A percentile compares a stretch with the other conserved stretches of the same genome.
Conservation (phyloP, 768 basidiomycete genomes). For the Auricularia auricula-judae region DNA sequence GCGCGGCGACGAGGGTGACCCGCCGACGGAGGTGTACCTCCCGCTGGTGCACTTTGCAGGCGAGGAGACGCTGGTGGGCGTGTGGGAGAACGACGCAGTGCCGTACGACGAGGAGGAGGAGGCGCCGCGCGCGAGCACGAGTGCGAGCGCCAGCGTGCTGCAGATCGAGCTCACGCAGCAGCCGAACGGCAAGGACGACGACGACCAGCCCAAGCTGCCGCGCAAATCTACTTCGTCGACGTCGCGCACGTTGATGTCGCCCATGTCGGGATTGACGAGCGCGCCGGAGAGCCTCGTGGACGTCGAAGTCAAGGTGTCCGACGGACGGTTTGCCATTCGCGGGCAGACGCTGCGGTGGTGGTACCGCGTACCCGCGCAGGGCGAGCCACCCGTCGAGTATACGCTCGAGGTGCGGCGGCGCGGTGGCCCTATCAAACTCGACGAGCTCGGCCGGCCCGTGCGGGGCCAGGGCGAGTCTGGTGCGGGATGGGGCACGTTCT, state of each 20-base stretch:
- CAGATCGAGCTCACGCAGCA: not conserved
- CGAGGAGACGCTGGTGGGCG: slow-evolving; percentile 18
- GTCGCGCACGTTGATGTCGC: not conserved
- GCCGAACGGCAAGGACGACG: not conserved
- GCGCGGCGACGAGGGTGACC: slow-evolving; percentile 18
- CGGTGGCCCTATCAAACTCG: slow-evolving; percentile 27
- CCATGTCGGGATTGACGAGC: not conserved
- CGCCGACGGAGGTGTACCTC: slow-evolving; percentile 83
- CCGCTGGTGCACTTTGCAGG: slow-evolving; percentile 84
- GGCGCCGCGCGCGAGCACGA: slow-evolving; percentile 6
- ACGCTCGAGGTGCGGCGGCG: slow-evolving; percentile 31
- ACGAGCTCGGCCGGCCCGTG: not conserved
- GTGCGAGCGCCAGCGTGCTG: slow-evolving; percentile 6
- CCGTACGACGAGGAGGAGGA: slow-evolving; percentile 7
- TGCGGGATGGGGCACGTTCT: not conserved
- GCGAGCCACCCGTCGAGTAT: slow-evolving; percentile 19
- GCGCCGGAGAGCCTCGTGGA: slow-evolving; percentile 13
- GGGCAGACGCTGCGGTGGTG: slow-evolving; percentile 44
- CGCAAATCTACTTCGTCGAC: too few relatives aligned
- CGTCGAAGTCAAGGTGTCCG: slow-evolving; percentile 32
- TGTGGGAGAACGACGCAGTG: slow-evolving; percentile 6
- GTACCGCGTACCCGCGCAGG: slow-evolving; percentile 25
- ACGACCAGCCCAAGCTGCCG: not conserved
- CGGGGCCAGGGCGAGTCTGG: not conserved
- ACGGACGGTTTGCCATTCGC: slow-evolving; percentile 35